Evolutionary conservation across 352 stramenopile species (phyloP).

Genomic region (Globisporangium polare): DNA sequence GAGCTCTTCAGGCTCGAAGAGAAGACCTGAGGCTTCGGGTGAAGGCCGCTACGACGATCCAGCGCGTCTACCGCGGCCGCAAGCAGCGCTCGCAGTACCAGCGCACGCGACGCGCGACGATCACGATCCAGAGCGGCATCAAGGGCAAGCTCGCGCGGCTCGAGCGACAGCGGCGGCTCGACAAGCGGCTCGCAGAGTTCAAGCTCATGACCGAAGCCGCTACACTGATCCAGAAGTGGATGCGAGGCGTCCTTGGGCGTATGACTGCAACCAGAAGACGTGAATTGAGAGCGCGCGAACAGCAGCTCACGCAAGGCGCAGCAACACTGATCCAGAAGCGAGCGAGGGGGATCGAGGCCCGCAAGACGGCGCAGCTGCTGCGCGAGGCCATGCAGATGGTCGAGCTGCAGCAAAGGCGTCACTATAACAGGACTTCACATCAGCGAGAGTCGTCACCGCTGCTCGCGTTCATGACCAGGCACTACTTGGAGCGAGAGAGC

Average conservation of each 20-base stretch:
- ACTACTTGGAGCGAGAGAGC: constrained; percentile 23
- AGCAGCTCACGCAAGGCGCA: constrained; percentile 27
- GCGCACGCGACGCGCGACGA: constrained; percentile 18
- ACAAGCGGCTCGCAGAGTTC: constrained; percentile 11
- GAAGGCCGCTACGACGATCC: constrained; percentile 31
- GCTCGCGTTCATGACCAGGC: constrained; percentile 40
- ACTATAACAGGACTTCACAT: constrained; percentile 23
- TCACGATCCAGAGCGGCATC: constrained; percentile 43
- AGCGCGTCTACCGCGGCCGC: constrained; percentile 28
- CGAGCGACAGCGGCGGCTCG: constrained; percentile 14
- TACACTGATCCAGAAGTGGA: constrained; percentile 36
- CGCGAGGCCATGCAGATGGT: constrained; percentile 34
- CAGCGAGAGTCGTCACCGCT: constrained; percentile 34
- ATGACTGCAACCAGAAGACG: constrained; percentile 23
- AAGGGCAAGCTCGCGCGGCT: constrained; percentile 31
- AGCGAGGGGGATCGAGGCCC: constrained; percentile 39
- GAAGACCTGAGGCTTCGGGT: neutral
- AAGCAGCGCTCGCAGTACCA: constrained; percentile 18
- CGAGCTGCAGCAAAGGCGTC: constrained; percentile 42
- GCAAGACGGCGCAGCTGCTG: constrained; percentile 31
- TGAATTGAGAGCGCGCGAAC: constrained; percentile 20
- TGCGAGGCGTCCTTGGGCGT: constrained; percentile 23
- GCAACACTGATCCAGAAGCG: constrained; percentile 59
- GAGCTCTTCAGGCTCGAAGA: neutral
- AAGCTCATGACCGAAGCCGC: constrained; percentile 14